These are phyloP conservation scores for Opeltia flavorubescens DNA, from an alignment of 495 filamentous ascomycete species.

Conservation along the genomic window DNA sequence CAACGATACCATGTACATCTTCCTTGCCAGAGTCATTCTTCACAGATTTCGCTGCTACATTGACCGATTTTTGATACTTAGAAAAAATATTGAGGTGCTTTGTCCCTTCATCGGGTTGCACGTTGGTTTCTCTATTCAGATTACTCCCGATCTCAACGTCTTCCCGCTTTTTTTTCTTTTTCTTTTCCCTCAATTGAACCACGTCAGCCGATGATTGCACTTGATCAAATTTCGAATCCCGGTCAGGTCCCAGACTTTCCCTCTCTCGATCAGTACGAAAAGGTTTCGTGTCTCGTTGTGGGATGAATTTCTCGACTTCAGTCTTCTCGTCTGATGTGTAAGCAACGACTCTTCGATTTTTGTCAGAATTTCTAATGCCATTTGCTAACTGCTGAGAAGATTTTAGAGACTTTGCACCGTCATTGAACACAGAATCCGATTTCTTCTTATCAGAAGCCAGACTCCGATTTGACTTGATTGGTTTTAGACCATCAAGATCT, in stretches of 20 bases:
- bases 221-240: not conserved
- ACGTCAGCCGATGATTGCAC: not conserved
- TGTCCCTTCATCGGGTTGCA: conserved; percentile 1
- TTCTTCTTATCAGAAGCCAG: not conserved
- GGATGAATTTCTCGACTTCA: too few relatives aligned
- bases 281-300: too few relatives aligned
- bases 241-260: not conserved
- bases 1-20: not conserved
- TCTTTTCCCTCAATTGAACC: not conserved
- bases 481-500: too few relatives aligned
- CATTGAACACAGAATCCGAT: not conserved
- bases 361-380: too few relatives aligned
- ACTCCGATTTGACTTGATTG: too few relatives aligned
- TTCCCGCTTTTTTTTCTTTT: conserved; percentile 6
- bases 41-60: conserved; percentile 2
- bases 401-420: not conserved
- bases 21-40: not conserved
- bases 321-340: too few relatives aligned
- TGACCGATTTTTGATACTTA: conserved; percentile 32
- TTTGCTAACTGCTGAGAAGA: too few relatives aligned
- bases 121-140: too few relatives aligned
- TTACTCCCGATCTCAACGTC: not conserved
- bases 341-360: too few relatives aligned
- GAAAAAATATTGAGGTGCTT: conserved; percentile 18
- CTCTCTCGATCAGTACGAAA: not conserved